Evolutionary conservation across 2,329 filamentous ascomycete species (phyloP).

Genomic region (Samsoniella hepiali): DNA sequence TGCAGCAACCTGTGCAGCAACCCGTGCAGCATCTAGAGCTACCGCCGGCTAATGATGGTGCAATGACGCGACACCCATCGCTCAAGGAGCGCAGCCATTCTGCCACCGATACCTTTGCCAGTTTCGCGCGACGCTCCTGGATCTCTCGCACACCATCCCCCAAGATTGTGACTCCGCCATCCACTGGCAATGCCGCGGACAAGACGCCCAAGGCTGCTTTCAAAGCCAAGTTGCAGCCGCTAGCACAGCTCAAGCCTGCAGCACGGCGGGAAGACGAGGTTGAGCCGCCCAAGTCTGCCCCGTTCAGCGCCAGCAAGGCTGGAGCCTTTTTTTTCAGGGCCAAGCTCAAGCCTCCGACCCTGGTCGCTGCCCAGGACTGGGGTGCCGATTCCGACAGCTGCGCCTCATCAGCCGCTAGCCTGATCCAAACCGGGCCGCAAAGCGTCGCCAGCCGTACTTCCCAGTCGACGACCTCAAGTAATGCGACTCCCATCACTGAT

Average conservation of each 20-base stretch:
- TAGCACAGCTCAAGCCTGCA: conserved; percentile 11
- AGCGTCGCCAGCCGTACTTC: conserved; percentile 37
- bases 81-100: conserved; percentile 36
- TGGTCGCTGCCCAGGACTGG: conserved; percentile 38
- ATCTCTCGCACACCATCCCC: conserved; percentile 51
- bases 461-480: conserved; percentile 37
- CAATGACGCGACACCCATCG: conserved; percentile 24
- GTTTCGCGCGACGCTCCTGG: conserved; percentile 52
- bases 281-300: conserved; percentile 31
- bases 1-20: conserved; percentile 4
- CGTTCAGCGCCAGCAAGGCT: conserved; percentile 42
- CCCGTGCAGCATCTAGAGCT: conserved; percentile 28
- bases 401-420: conserved; percentile 46
- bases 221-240: conserved; percentile 25
- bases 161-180: conserved; percentile 30
- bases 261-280: conserved; percentile 10
- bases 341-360: conserved; percentile 42
- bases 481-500: conserved; percentile 37
- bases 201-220: conserved; percentile 26
- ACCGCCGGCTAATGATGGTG: conserved; percentile 25
- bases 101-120: conserved; percentile 46
- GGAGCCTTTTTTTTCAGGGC: conserved; percentile 51
- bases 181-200: conserved; percentile 24
- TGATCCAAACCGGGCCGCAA: conserved; percentile 40
- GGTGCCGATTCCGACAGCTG: conserved; percentile 40